Evolutionary conservation across 2,329 filamentous ascomycete genomes (phyloP).

Genomic region (Fusarium oxysporum): DNA sequence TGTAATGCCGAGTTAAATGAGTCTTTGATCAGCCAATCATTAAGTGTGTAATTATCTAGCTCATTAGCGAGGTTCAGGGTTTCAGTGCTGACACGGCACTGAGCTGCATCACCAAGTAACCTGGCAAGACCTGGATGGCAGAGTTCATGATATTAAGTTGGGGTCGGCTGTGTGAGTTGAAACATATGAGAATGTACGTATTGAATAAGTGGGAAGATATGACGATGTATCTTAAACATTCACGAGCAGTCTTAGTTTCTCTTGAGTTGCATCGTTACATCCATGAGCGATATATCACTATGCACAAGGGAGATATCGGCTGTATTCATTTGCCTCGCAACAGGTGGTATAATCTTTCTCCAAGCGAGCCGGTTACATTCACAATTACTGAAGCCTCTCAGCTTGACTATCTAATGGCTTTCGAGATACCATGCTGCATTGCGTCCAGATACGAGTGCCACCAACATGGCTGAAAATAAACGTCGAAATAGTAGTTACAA

Average conservation of each 20-base stretch:
- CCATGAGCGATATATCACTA: neutral
- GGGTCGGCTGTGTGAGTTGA: neutral
- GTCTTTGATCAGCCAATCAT: constrained; percentile 21
- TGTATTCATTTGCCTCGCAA: neutral
- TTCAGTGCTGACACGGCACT: constrained; percentile 10
- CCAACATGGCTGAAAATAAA: neutral
- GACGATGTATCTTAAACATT: neutral
- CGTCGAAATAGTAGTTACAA: neutral
- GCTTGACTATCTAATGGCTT: neutral
- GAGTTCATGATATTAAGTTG: neutral
- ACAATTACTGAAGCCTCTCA: neutral
- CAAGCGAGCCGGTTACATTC: neutral
- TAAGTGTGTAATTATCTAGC: constrained; percentile 20
- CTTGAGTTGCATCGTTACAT: neutral
- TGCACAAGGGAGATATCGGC: neutral
- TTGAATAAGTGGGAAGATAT: neutral
- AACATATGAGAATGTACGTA: rapidly evolving
- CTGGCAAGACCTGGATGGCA: neutral
- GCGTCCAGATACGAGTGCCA: too few species aligned
- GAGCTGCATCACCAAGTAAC: neutral
- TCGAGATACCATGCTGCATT: neutral
- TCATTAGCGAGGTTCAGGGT: neutral
- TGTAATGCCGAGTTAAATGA: neutral
- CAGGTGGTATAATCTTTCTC: neutral
- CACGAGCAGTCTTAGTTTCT: neutral